phyloP scores from a whole-genome alignment of 2,329 filamentous ascomycete genomes.

The Myriosclerotinia duriaeana region DNA sequence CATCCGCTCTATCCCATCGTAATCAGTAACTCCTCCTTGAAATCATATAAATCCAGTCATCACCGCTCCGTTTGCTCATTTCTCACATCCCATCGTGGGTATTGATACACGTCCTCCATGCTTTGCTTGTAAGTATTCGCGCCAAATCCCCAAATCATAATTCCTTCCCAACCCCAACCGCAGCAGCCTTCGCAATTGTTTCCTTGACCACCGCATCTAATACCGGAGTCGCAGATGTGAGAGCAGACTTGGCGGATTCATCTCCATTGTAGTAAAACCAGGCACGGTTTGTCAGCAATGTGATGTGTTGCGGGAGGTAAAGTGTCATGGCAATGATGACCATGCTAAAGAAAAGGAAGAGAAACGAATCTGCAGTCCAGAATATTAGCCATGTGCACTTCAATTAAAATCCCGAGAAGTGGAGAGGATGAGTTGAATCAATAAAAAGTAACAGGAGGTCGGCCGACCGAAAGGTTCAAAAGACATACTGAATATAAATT shows the following conservation, averaged over 20 bases:
- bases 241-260: slow-evolving; percentile 46
- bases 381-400: slow-evolving; percentile 13
- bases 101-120: slow-evolving; percentile 17
- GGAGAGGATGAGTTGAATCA: not conserved
- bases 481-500: slow-evolving; percentile 89
- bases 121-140: not conserved
- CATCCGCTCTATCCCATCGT: slow-evolving; percentile 12
- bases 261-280: slow-evolving; percentile 97
- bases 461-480: not conserved
- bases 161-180: slow-evolving; percentile 33
- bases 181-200: slow-evolving; percentile 31
- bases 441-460: not conserved
- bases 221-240: slow-evolving; percentile 32
- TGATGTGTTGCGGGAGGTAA: slow-evolving; percentile 90
- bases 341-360: slow-evolving; percentile 87
- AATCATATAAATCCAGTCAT: slow-evolving; percentile 11
- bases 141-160: slow-evolving; percentile 26
- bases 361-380: slow-evolving; percentile 69
- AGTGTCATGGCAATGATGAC: slow-evolving; percentile 82
- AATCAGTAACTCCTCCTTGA: slow-evolving; percentile 16
- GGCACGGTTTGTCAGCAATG: slow-evolving; percentile 76
- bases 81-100: slow-evolving; percentile 12
- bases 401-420: not conserved
- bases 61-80: not conserved
- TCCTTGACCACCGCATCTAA: slow-evolving; percentile 34